Conservation (phyloP, 2,329 filamentous ascomycete genomes). For the Didymella keratinophila region DNA sequence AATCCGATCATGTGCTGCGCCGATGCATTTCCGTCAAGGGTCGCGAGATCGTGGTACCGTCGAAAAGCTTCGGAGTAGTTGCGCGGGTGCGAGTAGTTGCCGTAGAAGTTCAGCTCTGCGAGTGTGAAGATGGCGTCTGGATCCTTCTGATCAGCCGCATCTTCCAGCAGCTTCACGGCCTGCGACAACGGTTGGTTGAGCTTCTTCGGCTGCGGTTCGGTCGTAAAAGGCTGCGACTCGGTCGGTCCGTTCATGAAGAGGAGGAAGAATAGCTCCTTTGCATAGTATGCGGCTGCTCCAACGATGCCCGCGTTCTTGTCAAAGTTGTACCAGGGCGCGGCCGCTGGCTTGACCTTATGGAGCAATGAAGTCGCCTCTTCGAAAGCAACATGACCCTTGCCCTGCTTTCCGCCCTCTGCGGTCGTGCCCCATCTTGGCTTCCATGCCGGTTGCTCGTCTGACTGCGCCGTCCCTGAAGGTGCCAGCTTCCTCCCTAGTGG, state of each 20-base stretch:
- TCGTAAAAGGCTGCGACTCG: slow-evolving; percentile 54
- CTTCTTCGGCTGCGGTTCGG: slow-evolving; percentile 50
- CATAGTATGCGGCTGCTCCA: slow-evolving; percentile 66
- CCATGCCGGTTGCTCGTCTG: slow-evolving; percentile 31
- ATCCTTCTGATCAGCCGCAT: slow-evolving; percentile 65
- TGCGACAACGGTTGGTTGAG: slow-evolving; percentile 62
- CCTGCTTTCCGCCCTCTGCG: slow-evolving; percentile 22
- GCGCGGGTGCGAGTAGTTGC: slow-evolving; percentile 87
- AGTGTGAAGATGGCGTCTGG: slow-evolving; percentile 88
- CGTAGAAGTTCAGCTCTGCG: slow-evolving; percentile 95
- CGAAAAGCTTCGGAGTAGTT: slow-evolving; percentile 81
- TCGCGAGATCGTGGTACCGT: slow-evolving; percentile 81
- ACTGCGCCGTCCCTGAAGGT: slow-evolving; percentile 26
- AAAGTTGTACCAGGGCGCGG: slow-evolving; percentile 51
- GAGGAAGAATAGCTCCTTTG: slow-evolving; percentile 67
- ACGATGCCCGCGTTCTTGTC: slow-evolving; percentile 65
- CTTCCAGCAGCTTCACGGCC: slow-evolving; percentile 66
- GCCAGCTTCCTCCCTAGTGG: slow-evolving; percentile 29
- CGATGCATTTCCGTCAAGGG: slow-evolving; percentile 82
- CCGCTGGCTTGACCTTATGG: slow-evolving; percentile 52
- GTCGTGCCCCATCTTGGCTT: slow-evolving; percentile 32
- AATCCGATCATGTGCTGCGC: slow-evolving; percentile 96
- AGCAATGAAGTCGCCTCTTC: slow-evolving; percentile 53
- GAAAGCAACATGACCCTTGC: slow-evolving; percentile 38
- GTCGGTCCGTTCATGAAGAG: slow-evolving; percentile 71